Evolutionary conservation across 164 flowering plant species (phyloP), one percentile per base, ranked within the genome.

Genomic region (Hamamelis virginiana): DNA sequence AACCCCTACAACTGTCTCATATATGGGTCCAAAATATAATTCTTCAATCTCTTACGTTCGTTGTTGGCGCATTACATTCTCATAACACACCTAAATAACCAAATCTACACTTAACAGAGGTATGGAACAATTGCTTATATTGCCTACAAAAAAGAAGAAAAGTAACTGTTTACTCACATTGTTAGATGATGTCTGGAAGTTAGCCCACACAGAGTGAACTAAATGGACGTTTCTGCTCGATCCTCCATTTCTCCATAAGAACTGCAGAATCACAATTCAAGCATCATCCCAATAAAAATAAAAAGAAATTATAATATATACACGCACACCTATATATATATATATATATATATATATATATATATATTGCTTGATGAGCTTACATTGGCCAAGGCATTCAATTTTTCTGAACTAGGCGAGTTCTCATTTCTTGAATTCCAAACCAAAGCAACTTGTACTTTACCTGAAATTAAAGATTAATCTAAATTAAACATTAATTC

Each of bases 201-300:
- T 94, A 28, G 86, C 95, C 98, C 98, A 94, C 23, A 94, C 92
- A 55, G 98, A 94, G 73, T 94, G 98, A 67, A 94, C 78, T 38
- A 91, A 76, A 78, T 86, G 85, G 64, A 55, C 10, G 5, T 80
- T 77, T 72, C 80, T 78, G 53, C 78, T 81, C n/a, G 84, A 79
- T n/a, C 98, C 98, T 62, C 95, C 90, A 66, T 81, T 80, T 70
- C 80, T 86, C 98, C 97, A 94, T 41, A 94, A 45, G 76, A 89
- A 92, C 97, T 93, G 84, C 77, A 80, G 67, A 23, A 23, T 59
- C 25, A 74, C 3, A 44, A 65, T 21, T 15, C 25, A 64, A 68
- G 41, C 44, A 59, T 71, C 23, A 50, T 1, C 25, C 27, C 50
- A n/a, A 38, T 8, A 52, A 19, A 43, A 0, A 28, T 15, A 50